Percentiles rank a stretch among this genome's conserved stretches.
These are phyloP conservation scores for Talaromyces sp. DNA, from an alignment of 2,329 filamentous ascomycete genomes.

Conservation along the genomic window DNA sequence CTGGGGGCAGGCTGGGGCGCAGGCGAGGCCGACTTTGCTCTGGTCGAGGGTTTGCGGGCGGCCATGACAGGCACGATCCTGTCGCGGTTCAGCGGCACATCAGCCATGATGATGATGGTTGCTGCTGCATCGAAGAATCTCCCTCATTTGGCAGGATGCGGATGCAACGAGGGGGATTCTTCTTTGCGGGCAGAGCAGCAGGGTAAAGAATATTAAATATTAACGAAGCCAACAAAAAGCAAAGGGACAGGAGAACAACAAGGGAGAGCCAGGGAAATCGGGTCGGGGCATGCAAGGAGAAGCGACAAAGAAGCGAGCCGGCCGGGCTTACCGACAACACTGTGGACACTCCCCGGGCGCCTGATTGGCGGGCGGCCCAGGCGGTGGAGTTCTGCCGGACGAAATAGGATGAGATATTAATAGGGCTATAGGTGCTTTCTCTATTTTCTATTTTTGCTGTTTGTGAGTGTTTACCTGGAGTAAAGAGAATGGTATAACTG, in stretches of 20 bases:
- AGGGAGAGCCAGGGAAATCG: too few species aligned
- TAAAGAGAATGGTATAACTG: too few species aligned
- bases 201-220: slow-evolving; percentile 6
- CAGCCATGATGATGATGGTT: slow-evolving; percentile 27
- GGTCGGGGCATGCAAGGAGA: not conserved
- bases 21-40: slow-evolving; percentile 9
- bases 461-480: not conserved
- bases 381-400: not conserved
- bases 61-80: slow-evolving; percentile 41
- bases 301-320: not conserved
- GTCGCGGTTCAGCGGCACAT: slow-evolving; percentile 28
- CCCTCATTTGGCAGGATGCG: slow-evolving; percentile 27
- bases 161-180: slow-evolving; percentile 11
- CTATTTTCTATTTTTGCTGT: not conserved
- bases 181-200: slow-evolving; percentile 9
- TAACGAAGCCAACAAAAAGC: slow-evolving; percentile 10
- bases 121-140: slow-evolving; percentile 21
- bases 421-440: too few species aligned
- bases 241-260: not conserved
- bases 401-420: not conserved
- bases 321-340: not conserved
- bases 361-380: not conserved
- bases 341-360: not conserved
- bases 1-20: not conserved
- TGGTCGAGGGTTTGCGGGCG: slow-evolving; percentile 17